Evolutionary conservation across 1,284 basidiomycete species (phyloP).

Genomic region (Austroboletus novae-zelandiae): DNA sequence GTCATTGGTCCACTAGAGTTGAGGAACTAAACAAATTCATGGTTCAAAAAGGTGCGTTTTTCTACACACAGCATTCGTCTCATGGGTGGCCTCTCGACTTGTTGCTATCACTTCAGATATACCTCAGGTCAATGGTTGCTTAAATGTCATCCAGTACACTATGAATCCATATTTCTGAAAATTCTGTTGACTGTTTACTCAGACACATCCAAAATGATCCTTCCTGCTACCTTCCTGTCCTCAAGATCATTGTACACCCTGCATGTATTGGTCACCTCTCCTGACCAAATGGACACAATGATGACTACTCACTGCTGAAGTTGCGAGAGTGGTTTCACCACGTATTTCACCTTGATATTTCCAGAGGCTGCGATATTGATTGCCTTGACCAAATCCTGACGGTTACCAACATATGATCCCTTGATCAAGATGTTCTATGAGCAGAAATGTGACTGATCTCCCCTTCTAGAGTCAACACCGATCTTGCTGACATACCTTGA

Average conservation of each 20-base stretch:
- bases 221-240: slow-evolving; percentile 56
- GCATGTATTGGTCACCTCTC: background rate
- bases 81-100: no score
- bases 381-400: slow-evolving; percentile 74
- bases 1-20: no score
- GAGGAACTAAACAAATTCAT: no score
- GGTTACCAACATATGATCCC: slow-evolving; percentile 75
- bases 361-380: slow-evolving; percentile 69
- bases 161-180: no score
- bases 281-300: background rate
- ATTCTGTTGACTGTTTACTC: slow-evolving; percentile 15
- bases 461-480: no score
- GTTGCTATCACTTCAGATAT: no score
- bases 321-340: slow-evolving; percentile 48
- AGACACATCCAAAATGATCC: slow-evolving; percentile 57
- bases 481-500: slow-evolving; percentile 40
- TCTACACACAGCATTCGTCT: no score
- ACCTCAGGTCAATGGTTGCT: no score
- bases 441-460: no score
- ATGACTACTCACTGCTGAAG: slow-evolving; percentile 47
- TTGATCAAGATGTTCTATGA: slow-evolving; percentile 57
- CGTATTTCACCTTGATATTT: slow-evolving; percentile 60
- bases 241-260: slow-evolving; percentile 58
- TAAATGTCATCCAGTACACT: no score
- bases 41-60: no score